Conservation (phyloP, 148 eudicot species). For the Nepenthes gracilis region DNA sequence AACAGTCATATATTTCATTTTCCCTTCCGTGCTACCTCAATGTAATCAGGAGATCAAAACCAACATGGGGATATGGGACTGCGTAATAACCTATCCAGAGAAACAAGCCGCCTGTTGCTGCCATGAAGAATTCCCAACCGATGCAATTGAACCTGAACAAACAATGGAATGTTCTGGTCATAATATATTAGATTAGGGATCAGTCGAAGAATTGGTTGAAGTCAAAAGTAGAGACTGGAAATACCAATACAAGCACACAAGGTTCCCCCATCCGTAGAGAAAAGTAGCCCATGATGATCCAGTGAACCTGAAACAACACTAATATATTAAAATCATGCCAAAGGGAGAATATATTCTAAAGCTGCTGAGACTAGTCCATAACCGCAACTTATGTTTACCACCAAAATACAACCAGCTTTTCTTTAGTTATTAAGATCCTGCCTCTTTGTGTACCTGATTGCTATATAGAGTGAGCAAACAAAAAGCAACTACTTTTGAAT, state of each 20-base stretch:
- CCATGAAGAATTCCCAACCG: constrained; percentile 67
- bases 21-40: background rate
- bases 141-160: constrained; percentile 61
- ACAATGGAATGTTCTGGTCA: background rate
- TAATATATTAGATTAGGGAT: background rate
- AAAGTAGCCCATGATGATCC: constrained; percentile 83
- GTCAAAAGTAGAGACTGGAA: background rate
- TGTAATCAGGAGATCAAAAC: background rate
- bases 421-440: too few relatives aligned
- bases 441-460: too few relatives aligned
- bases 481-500: too few relatives aligned
- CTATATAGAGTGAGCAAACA: too few relatives aligned
- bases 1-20: too few relatives aligned
- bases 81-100: constrained; percentile 63
- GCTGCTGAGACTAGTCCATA: background rate
- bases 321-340: background rate
- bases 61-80: constrained; percentile 2
- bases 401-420: too few relatives aligned
- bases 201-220: background rate
- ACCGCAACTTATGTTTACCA: background rate
- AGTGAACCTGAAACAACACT: constrained; percentile 61
- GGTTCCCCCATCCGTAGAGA: constrained; percentile 94
- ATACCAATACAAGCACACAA: constrained; percentile 67
- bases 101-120: constrained; percentile 53
- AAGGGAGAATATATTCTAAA: background rate